These are phyloP conservation scores for Nepenthes alata DNA, from an alignment of 179 eudicot genomes.

Conservation along the genomic window DNA sequence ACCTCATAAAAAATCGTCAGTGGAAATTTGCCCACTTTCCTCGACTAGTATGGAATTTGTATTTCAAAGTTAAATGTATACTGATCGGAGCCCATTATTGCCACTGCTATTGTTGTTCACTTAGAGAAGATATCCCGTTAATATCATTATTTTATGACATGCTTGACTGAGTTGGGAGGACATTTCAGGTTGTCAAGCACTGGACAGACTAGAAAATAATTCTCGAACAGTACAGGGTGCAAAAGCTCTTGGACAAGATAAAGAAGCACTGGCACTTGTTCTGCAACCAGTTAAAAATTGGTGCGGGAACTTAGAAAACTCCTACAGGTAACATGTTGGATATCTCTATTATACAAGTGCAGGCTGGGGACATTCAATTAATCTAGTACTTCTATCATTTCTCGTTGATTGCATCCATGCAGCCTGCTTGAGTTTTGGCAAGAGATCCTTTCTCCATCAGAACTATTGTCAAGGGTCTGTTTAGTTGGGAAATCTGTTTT, in stretches of 20 bases:
- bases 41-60: no score
- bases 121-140: no score
- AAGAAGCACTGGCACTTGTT: constrained; percentile 56
- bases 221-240: constrained; percentile 86
- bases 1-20: no score
- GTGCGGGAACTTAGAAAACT: constrained; percentile 27
- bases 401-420: not conserved
- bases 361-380: not conserved
- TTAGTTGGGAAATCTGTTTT: no score
- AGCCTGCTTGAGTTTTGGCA: no score
- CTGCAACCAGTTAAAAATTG: constrained; percentile 55
- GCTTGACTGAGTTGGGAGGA: not conserved
- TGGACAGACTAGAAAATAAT: constrained; percentile 70
- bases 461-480: no score
- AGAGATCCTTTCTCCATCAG: no score
- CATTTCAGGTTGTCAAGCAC: constrained; percentile 54
- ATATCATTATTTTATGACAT: not conserved
- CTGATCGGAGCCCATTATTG: no score
- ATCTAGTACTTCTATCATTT: not conserved
- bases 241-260: constrained; percentile 71
- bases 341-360: not conserved
- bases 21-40: no score
- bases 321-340: constrained; percentile 40
- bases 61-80: no score
- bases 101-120: no score